Evolutionary conservation across 306 rosid species (phyloP).

Genomic region (Ormosia emarginata): DNA sequence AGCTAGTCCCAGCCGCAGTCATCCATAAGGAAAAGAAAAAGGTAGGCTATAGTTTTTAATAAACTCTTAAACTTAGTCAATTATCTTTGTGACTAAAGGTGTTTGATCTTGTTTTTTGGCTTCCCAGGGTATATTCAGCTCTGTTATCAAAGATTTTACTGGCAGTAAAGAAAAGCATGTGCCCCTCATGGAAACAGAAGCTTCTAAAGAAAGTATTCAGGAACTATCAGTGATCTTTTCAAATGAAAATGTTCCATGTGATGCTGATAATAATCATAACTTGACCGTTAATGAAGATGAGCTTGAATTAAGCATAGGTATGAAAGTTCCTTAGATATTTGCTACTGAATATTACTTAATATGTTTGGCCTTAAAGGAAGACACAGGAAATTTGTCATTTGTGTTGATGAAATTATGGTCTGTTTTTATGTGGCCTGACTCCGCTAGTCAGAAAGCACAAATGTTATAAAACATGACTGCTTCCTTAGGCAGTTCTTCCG

Average conservation of each 20-base stretch:
- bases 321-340: not conserved
- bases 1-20: constrained; percentile 20
- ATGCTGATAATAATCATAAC: constrained; percentile 41
- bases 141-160: constrained; percentile 78
- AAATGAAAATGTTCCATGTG: constrained; percentile 45
- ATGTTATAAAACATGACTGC: not conserved
- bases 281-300: constrained; percentile 44
- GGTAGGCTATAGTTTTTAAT: constrained; percentile 36
- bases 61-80: not conserved
- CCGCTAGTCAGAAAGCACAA: not conserved
- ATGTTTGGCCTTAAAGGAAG: not conserved
- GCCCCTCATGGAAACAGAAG: constrained; percentile 51
- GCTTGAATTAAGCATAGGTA: constrained; percentile 66
- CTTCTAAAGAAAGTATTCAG: constrained; percentile 52
- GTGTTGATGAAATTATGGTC: not conserved
- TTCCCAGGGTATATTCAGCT: constrained; percentile 78
- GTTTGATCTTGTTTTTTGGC: not conserved
- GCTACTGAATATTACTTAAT: not conserved
- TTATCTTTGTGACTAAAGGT: not conserved
- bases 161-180: constrained; percentile 69
- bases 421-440: not conserved
- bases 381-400: not conserved
- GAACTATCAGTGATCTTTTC: constrained; percentile 66
- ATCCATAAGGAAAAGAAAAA: constrained; percentile 79
- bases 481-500: not conserved